phyloP scores from a whole-genome alignment of 2,329 filamentous ascomycete genomes.

The Alternaria atra region DNA sequence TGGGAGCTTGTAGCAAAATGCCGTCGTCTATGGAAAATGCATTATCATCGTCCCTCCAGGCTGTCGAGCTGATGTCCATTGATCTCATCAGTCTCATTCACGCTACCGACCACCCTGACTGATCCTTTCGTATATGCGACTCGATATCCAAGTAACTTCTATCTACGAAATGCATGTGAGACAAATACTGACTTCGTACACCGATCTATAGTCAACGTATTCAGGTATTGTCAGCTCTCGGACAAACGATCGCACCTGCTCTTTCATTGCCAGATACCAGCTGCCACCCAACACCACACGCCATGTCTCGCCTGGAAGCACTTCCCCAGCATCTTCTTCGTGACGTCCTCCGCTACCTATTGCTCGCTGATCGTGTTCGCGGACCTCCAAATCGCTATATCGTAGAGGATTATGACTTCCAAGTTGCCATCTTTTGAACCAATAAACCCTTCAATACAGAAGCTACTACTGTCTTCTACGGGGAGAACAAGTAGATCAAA shows the following conservation, averaged over 20 bases:
- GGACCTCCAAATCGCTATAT: not conserved
- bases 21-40: not conserved
- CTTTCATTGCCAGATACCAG: not conserved
- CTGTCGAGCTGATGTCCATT: not conserved
- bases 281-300: not conserved
- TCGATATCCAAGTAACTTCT: not conserved
- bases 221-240: not conserved
- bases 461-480: not conserved
- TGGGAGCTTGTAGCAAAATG: not conserved
- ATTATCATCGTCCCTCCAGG: not conserved
- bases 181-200: no score
- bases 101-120: not conserved
- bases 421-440: not conserved
- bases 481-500: not conserved
- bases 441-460: not conserved
- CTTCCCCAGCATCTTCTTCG: not conserved
- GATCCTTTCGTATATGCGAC: not conserved
- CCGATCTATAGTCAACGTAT: no score
- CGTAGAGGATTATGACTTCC: not conserved
- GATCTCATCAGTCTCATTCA: not conserved
- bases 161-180: no score
- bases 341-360: not conserved
- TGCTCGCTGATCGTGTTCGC: not conserved
- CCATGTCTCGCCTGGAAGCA: not conserved
- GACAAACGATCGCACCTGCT: not conserved